Conservation (phyloP, 1,139 yeast species). For the Zygotorulaspora mrakii region DNA sequence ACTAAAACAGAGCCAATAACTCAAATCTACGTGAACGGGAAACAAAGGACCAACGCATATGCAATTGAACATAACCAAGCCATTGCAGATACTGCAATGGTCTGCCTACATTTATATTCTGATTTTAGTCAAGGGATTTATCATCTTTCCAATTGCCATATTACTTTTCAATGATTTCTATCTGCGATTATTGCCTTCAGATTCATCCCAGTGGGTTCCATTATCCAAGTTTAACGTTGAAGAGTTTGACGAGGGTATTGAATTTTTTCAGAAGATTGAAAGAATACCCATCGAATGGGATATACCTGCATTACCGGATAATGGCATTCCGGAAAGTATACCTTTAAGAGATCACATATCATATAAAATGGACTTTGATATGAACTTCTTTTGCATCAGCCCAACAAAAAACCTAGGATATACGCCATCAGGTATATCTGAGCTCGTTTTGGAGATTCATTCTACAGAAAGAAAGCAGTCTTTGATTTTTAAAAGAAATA, state of each 20-base stretch:
- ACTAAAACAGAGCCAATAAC: no score
- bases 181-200: slow-evolving; percentile 28
- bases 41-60: no score
- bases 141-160: slow-evolving; percentile 31
- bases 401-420: slow-evolving; percentile 6
- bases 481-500: slow-evolving; percentile 10
- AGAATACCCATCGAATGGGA: slow-evolving; percentile 18
- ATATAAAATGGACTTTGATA: slow-evolving; percentile 27
- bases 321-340: slow-evolving; percentile 26
- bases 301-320: slow-evolving; percentile 20
- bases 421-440: slow-evolving; percentile 7
- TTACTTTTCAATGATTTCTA: slow-evolving; percentile 34
- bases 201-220: slow-evolving; percentile 27
- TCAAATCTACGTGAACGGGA: no score
- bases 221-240: slow-evolving; percentile 15
- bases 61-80: slow-evolving; percentile 31
- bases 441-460: slow-evolving; percentile 9
- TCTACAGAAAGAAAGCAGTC: slow-evolving; percentile 1
- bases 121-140: slow-evolving; percentile 24
- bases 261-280: slow-evolving; percentile 15
- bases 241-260: slow-evolving; percentile 4
- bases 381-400: slow-evolving; percentile 26
- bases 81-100: slow-evolving; percentile 34
- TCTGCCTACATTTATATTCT: slow-evolving; percentile 21
- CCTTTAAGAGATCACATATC: slow-evolving; percentile 25